These are phyloP conservation scores for Filobasidium uniguttulatum DNA, from an alignment of 1,284 basidiomycete genomes.

Conservation along the genomic window DNA sequence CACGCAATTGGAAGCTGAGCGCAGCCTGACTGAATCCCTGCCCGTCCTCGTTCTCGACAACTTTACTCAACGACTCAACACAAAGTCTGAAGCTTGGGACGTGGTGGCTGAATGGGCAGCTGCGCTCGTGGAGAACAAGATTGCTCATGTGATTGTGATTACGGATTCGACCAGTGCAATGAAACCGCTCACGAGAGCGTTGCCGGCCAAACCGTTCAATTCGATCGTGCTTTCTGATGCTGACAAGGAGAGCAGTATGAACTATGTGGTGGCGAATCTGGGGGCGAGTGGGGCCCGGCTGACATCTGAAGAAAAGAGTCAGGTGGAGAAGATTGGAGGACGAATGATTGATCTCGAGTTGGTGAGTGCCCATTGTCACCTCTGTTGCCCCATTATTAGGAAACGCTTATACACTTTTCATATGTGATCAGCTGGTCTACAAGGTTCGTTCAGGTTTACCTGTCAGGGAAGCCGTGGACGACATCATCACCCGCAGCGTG, in stretches of 20 bases:
- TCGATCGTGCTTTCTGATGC: slow-evolving; percentile 70
- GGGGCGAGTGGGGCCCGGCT: slow-evolving; percentile 22
- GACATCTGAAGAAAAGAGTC: slow-evolving; percentile 41
- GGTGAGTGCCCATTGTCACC: slow-evolving; percentile 39
- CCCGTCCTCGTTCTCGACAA: slow-evolving; percentile 77
- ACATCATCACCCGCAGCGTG: slow-evolving; percentile 65
- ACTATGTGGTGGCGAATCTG: slow-evolving; percentile 70
- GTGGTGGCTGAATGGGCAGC: slow-evolving; percentile 79
- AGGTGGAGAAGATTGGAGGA: slow-evolving; percentile 65
- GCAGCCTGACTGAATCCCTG: slow-evolving; percentile 47
- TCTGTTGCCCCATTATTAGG: neutral
- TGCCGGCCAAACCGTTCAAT: slow-evolving; percentile 74
- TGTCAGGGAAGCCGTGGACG: slow-evolving; percentile 71
- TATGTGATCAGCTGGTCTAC: slow-evolving; percentile 70
- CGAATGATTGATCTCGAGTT: slow-evolving; percentile 73
- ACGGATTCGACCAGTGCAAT: slow-evolving; percentile 80
- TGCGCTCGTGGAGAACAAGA: slow-evolving; percentile 60
- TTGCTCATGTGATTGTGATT: slow-evolving; percentile 83
- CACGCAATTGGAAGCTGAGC: slow-evolving; percentile 29
- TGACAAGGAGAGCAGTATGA: slow-evolving; percentile 61
- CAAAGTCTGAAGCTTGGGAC: slow-evolving; percentile 55
- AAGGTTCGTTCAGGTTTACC: slow-evolving; percentile 63
- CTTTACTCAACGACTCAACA: slow-evolving; percentile 52
- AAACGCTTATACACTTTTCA: neutral
- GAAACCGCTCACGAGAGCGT: slow-evolving; percentile 69